Evolutionary conservation across 2,329 filamentous ascomycete genomes (phyloP).

Genomic region (Xylaria digitata): DNA sequence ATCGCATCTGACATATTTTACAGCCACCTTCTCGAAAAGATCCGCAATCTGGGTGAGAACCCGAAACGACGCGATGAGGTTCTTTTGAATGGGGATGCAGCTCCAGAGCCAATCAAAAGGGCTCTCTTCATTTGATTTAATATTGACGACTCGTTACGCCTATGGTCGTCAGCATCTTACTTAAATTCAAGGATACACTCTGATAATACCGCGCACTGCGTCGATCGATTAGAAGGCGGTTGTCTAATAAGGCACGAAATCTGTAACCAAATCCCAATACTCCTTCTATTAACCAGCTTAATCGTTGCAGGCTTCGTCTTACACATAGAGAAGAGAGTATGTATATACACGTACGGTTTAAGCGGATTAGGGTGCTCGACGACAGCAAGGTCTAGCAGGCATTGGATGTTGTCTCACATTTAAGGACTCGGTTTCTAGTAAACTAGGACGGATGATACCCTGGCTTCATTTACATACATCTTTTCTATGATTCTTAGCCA

Average conservation of each 20-base stretch:
- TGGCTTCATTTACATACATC: conserved; percentile 12
- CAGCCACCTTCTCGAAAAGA: conserved; percentile 68
- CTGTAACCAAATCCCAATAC: background rate
- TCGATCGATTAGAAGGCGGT: background rate
- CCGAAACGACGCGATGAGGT: conserved; percentile 49
- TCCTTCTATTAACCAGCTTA: background rate
- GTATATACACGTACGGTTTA: conserved; percentile 2
- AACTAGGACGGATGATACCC: conserved; percentile 31
- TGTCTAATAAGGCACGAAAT: background rate
- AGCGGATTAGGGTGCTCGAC: background rate
- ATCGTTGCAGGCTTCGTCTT: background rate
- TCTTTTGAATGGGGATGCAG: conserved; percentile 49
- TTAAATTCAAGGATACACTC: background rate
- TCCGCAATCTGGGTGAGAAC: conserved; percentile 60
- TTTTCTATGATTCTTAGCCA: background rate
- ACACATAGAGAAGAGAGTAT: background rate
- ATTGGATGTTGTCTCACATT: conserved; percentile 7
- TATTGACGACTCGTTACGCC: background rate
- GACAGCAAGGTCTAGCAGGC: background rate
- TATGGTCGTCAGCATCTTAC: background rate
- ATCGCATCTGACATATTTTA: conserved; percentile 31
- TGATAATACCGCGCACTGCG: background rate
- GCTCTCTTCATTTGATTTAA: conserved; percentile 53
- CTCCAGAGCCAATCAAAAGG: conserved; percentile 60
- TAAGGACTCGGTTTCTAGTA: conserved; percentile 19